Evolutionary conservation across 108 stramenopile species (phyloP), one percentile per base, ranked within the genome.

Genomic region (Nannochloropsis salina): DNA sequence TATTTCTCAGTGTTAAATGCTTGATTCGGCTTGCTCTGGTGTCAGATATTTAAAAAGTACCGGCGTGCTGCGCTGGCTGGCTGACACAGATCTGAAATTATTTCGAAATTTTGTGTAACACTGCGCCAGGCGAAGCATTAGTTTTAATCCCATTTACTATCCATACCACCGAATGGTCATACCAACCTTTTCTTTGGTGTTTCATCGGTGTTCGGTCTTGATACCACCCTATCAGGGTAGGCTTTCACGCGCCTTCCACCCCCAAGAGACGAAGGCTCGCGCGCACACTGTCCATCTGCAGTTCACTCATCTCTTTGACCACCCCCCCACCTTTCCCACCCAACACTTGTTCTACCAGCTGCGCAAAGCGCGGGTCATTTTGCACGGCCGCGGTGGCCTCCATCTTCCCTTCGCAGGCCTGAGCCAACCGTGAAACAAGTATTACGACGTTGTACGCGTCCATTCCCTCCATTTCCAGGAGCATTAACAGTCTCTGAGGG

Each of bases 351-450:
- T 15, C 61, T n/a, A 74, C 61, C 61, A 74, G 61, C 61, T 74
- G 61, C 20, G 61, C 61, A 74, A 74, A 74, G 61, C 61, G 61
- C n/a, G 61, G 20, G 61, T 74, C 61, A 4, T 1, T n/a, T n/a
- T 74, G 61, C 15, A 74, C 61, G n/a, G 61, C 61, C 20, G 61
- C 0, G 20, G 15, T 74, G 61, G n/a, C 61, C 61, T 74, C 61
- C 61, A n/a, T n/a, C 61, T 74, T 74, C 6, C 61, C 61, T n/a
- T 74, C 61, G 61, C 61, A 74, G 2, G 61, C 61, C 61, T 74
- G 61, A n/a, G 61, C 61, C 61, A 74, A 74, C 20, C 61, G 61
- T 8, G 61, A n/a, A n/a, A 74, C 61, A n/a, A 74, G 61, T n/a
- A 74, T 74, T 3, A 74, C 61, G 20, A 74, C n/a, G 61, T 74